Evolutionary conservation across 1,139 yeast species (phyloP), one percentile per base, ranked within the genome.

Genomic region (Citeromyces hawaiiensis): DNA sequence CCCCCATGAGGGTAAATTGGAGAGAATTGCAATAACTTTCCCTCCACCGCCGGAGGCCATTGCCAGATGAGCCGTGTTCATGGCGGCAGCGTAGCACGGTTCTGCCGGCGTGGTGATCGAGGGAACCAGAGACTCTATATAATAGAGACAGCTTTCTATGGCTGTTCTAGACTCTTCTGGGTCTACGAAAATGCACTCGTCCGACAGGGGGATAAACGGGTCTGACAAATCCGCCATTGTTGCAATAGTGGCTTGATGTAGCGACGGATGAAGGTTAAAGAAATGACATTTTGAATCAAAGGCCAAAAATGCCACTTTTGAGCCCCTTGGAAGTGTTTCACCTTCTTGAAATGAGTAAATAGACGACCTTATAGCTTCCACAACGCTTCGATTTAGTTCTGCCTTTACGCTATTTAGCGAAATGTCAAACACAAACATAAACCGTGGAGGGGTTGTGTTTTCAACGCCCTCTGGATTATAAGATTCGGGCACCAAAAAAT

Each of bases 21-120:
- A 68, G 39, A 88, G 62, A 4, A 83, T 58, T 0, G 85, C 70
- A 15, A 83, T 71, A 32, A 88, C 77, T 49, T 88, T 85, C 48
- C 96, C 96, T 42, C 95, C 95, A 0, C 81, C 79, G 31, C 68
- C 68, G 21, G 62, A 56, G 33, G 69, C 69, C 36, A 88, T 63
- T n/a, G 88, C 78, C 46, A 73, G 54, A 50, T 68, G 63, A 0
- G 93, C 91, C 2, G 81, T 75, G 42, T 77, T 68, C 37, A 87
- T 60, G 1, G 94, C 96, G 1, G 85, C 73, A 0, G 96, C 94
- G 52, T 73, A 83, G 29, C 87, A 79, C 0, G 87, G 81, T 47
- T 83, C 93, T 2, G 76, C 56, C 18, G 79, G 78, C 11, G 70
- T 64, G 13, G 8, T 14, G 13, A 29, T 29, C 19, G 61, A 54